Conservation (phyloP, 2,329 filamentous ascomycete genomes). For the Xylariaceae sp. region DNA sequence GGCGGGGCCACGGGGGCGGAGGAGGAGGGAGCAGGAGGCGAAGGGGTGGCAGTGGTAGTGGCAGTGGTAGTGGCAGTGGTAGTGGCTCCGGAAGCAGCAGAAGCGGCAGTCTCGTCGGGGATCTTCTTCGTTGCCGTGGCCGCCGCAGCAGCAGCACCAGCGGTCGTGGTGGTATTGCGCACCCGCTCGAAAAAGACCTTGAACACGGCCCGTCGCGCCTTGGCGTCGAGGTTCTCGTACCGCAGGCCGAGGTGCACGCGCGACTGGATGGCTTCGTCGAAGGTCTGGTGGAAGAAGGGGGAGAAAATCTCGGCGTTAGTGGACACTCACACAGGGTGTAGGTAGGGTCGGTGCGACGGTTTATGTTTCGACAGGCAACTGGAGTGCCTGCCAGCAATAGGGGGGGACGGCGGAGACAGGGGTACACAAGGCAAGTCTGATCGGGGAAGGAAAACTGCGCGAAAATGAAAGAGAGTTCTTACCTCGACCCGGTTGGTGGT, state of each 20-base stretch:
- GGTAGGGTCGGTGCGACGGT: too few relatives aligned
- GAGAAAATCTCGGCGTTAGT: too few relatives aligned
- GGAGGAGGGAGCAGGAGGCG: too few relatives aligned
- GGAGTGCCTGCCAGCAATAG: too few relatives aligned
- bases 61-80: too few relatives aligned
- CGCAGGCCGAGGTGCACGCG: slow-evolving; percentile 79
- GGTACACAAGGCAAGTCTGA: too few relatives aligned
- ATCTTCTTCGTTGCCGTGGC: neutral
- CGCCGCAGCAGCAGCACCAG: slow-evolving; percentile 25
- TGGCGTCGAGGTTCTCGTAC: slow-evolving; percentile 65
- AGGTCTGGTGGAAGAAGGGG: too few relatives aligned
- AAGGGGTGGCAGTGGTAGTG: too few relatives aligned
- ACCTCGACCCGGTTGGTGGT: slow-evolving; percentile 79
- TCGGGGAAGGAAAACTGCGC: neutral
- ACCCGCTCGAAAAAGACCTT: slow-evolving; percentile 75
- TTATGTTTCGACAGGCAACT: too few relatives aligned
- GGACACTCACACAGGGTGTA: too few relatives aligned
- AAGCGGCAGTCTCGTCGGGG: neutral
- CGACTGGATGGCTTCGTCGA: slow-evolving; percentile 85
- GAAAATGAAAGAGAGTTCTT: slow-evolving; percentile 11
- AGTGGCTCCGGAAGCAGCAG: neutral
- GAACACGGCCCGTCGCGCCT: slow-evolving; percentile 74
- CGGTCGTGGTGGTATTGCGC: slow-evolving; percentile 20
- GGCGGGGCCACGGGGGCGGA: neutral
- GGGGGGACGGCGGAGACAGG: too few relatives aligned